These are phyloP conservation scores for Diversispora epigaea DNA, from an alignment of 192 early-diverging fungal genomes.

Conservation along the genomic window DNA sequence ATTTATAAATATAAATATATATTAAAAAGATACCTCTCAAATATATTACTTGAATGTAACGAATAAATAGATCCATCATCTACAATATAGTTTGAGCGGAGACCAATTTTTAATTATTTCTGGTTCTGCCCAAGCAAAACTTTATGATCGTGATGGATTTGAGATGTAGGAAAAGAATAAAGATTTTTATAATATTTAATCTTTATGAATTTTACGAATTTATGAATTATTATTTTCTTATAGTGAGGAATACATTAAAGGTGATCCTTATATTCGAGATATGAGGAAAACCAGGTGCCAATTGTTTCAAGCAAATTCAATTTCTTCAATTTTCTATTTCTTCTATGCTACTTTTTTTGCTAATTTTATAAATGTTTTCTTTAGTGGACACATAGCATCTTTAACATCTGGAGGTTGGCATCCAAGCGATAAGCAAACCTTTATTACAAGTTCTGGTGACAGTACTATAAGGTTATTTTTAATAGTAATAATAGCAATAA, in stretches of 20 bases:
- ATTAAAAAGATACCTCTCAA: too few relatives aligned
- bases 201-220: not conserved
- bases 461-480: slow-evolving; percentile 71
- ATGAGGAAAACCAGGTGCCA: slow-evolving; percentile 67
- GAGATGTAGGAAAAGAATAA: slow-evolving; percentile 43
- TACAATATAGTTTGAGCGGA: slow-evolving; percentile 73
- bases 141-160: slow-evolving; percentile 81
- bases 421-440: slow-evolving; percentile 60
- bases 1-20: too few relatives aligned
- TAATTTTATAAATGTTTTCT: too few relatives aligned
- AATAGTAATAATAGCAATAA: too few relatives aligned
- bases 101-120: slow-evolving; percentile 81
- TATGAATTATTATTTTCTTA: not conserved
- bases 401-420: slow-evolving; percentile 82
- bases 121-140: slow-evolving; percentile 65
- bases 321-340: not conserved
- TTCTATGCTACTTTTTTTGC: too few relatives aligned
- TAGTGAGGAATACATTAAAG: slow-evolving; percentile 72
- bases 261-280: slow-evolving; percentile 93
- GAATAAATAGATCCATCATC: slow-evolving; percentile 62
- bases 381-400: slow-evolving; percentile 80
- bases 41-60: too few relatives aligned
- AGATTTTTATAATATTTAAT: not conserved
- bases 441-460: slow-evolving; percentile 80
- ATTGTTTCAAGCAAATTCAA: not conserved